Evolutionary conservation across 768 basidiomycete genomes (phyloP), one percentile per base, ranked within the genome.

Genomic region (Phlegmacium glaucopus): DNA sequence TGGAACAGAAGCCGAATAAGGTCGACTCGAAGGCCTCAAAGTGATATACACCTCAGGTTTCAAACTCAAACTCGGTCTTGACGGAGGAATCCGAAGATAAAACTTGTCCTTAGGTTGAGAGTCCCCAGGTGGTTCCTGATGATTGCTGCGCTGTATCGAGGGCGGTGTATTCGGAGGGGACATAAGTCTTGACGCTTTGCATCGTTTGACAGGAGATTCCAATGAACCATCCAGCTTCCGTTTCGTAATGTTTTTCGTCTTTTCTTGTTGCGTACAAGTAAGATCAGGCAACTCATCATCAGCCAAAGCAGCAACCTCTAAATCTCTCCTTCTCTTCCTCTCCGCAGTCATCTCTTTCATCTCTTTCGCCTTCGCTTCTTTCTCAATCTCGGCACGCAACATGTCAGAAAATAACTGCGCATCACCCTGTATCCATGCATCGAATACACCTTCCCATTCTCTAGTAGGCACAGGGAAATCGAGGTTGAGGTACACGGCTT

Each of bases 381-480:
- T 77, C 50, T 75, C 73, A 28, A 87, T 71, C 64, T 83, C 85
- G 17, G 71, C 71, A 50, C 71, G 74, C 50, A 90, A 61, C 49
- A 81, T 61, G 32, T 68, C 66, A 5, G 90, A 87, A 65, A 94
- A 94, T 12, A 60, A 61, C 63, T 96, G 94, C 2, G 88, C 85
- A 59, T 95, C 92, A 1, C 93, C 91, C 56, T 92, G 82, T 45
- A 93, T 65, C 89, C 91, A 95, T 32, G 80, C 78, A 65, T 96
- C 93, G 55, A 96, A 94, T 3, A 94, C 85, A 7, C 83, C 87
- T 51, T 89, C 87, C 91, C 90, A 94, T 52, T 93, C 90, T 45
- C 86, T 74, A 7, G 83, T 83, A 4, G 90, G 90, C 8, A 84
- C 80, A 1, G 90, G 90, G 61, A 91, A 91, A 51, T 94, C 91